Percentiles rank a stretch among this genome's conserved stretches.
phyloP scores from a whole-genome alignment of 331 rosid genomes.

The Rhamnella rubrinervis region DNA sequence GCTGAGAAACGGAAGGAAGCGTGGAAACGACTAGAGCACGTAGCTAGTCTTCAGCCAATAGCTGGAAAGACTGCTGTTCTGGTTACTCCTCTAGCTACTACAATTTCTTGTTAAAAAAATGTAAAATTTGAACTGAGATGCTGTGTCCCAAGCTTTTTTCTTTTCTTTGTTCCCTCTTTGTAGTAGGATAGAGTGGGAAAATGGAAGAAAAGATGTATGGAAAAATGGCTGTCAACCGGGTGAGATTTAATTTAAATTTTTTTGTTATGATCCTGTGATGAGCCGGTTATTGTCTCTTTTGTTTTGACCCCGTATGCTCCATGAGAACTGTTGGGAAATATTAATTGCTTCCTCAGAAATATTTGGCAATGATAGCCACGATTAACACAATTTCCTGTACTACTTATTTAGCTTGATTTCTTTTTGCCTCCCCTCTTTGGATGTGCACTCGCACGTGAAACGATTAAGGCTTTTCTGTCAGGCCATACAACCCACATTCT shows the following conservation, averaged over 20 bases:
- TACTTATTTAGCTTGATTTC: constrained; percentile 23
- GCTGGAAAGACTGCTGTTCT: constrained; percentile 73
- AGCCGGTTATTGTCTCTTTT: constrained; percentile 28
- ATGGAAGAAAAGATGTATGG: constrained; percentile 11
- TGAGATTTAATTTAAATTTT: not conserved
- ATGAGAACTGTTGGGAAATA: constrained; percentile 28
- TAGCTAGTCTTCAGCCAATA: constrained; percentile 70
- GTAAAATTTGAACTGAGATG: constrained; percentile 19
- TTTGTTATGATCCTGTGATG: constrained; percentile 18
- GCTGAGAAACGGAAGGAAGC: constrained; percentile 71
- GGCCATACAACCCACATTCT: too few species aligned
- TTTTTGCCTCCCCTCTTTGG: not conserved
- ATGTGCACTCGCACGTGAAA: not conserved
- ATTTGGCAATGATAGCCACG: constrained; percentile 38
- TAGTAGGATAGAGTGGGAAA: constrained; percentile 16
- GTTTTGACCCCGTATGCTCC: constrained; percentile 10
- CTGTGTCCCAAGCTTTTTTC: constrained; percentile 1
- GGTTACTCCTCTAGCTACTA: constrained; percentile 62
- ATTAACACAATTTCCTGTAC: constrained; percentile 41
- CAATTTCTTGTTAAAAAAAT: constrained; percentile 33
- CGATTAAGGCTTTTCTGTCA: not conserved
- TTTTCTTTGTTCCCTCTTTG: constrained; percentile 17
- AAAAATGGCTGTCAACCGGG: constrained; percentile 30
- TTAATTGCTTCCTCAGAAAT: constrained; percentile 27
- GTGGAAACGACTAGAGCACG: constrained; percentile 76